phyloP scores from a whole-genome alignment of 163 green algal genomes.

The Smithsoniella earleae region DNA sequence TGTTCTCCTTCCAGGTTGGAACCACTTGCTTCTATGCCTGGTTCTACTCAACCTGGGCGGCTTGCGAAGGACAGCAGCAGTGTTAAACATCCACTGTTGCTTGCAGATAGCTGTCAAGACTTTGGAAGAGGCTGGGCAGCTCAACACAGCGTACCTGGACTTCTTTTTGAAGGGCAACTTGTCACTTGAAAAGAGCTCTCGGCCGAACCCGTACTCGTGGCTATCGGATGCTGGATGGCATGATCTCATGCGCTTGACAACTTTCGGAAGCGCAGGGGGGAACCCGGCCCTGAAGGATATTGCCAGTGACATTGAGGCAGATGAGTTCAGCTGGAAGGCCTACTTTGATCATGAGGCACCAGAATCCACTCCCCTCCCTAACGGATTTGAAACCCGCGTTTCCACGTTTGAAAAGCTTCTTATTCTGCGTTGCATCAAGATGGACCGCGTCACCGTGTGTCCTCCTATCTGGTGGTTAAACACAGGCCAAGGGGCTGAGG shows the following conservation, averaged over 20 bases:
- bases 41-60: too few relatives aligned
- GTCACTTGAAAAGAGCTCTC: conserved; percentile 50
- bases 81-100: background rate
- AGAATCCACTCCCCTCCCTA: conserved; percentile 54
- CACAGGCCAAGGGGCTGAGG: too few relatives aligned
- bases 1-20: conserved; percentile 67
- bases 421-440: conserved; percentile 71
- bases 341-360: conserved; percentile 64
- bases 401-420: conserved; percentile 69
- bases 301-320: conserved; percentile 52
- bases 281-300: conserved; percentile 39
- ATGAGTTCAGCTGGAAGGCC: conserved; percentile 52
- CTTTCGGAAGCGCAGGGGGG: conserved; percentile 38
- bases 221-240: conserved; percentile 61
- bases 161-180: conserved; percentile 87
- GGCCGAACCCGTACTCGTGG: conserved; percentile 58
- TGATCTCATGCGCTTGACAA: conserved; percentile 55
- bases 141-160: conserved; percentile 52
- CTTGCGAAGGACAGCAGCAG: background rate
- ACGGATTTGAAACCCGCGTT: conserved; percentile 47
- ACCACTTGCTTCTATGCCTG: background rate
- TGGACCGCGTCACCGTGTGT: conserved; percentile 70
- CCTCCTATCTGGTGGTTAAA: too few relatives aligned
- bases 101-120: conserved; percentile 70
- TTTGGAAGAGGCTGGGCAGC: conserved; percentile 47